Base-by-base conservation (phyloP, 2,329 filamentous ascomycete genomes). In the Mycosphaerella sp. region DNA sequence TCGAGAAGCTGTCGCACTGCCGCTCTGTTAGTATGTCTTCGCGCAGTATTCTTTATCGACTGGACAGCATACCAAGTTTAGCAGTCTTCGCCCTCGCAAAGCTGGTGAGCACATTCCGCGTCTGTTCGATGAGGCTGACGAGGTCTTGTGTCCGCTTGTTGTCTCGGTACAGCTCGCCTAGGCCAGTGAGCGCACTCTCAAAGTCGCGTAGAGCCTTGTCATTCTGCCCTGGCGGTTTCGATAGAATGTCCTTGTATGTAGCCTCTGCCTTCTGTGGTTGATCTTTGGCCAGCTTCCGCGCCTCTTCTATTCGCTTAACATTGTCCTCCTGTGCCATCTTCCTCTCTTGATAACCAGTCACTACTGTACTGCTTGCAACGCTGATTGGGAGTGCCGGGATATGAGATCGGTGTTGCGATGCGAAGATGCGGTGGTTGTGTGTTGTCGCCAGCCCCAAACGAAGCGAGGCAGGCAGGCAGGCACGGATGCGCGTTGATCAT, bases 51-150 rank as follows among this genome's bases (percentile, higher is more conserved):
- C 13, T 21, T 7, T 17, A 27, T 35, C 3, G 5, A 8, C 10
- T 7, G 21, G 21, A 2, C n/a, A 18, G 57, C 84, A 59, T 83
- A 97, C 93, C 89, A 57, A 98, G 79, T 75, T 98, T 98, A 50
- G 93, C 88, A 28, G 93, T 97, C 81, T 98, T 98, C 57, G 94
- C 93, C 78, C 97, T 96, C 59, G 93, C 93, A 71, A 98, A 97
- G 58, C 88, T 93, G 52, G 91, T 96, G 59, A 98, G 83, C 40
- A 93, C 87, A 59, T 87, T 86, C 67, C 91, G 83, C 71, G 89
- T 95, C 70, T 88, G 87, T 67, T 86, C 90, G 64, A 98, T 85
- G 60, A 98, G 80, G 64, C 89, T 84, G 57, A 94, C 88, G 54
- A 98, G 82, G 65, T 95, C 87, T 67, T 93, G 78, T 63, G 76